Evolutionary conservation across 2,329 filamentous ascomycete species (phyloP).

Genomic region (Colletotrichum chrysophilum): DNA sequence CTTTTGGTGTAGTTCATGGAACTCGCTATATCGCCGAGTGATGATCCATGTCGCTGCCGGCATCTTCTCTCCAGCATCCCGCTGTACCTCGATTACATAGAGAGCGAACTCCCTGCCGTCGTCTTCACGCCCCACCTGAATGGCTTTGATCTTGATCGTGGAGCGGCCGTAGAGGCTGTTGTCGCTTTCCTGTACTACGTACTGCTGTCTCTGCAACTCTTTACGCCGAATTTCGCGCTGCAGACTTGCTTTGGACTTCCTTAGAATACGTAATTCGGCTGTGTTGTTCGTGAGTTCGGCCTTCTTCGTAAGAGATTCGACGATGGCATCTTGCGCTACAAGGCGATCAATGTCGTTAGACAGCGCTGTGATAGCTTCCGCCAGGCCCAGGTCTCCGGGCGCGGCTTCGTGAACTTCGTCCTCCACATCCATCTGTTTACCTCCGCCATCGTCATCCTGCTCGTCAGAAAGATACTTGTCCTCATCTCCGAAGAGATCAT

Average conservation of each 20-base stretch:
- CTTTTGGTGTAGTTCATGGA: slow-evolving; percentile 92
- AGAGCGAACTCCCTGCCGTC: slow-evolving; percentile 93
- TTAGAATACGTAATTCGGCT: slow-evolving; percentile 87
- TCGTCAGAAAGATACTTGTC: slow-evolving; percentile 87
- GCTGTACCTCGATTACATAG: slow-evolving; percentile 90
- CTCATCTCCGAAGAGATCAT: slow-evolving; percentile 92
- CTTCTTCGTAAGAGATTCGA: slow-evolving; percentile 90
- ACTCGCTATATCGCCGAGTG: slow-evolving; percentile 94
- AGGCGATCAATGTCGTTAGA: slow-evolving; percentile 91
- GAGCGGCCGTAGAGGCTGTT: slow-evolving; percentile 95
- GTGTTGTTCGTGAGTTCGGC: slow-evolving; percentile 97
- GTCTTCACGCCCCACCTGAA: slow-evolving; percentile 89
- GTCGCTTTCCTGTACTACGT: slow-evolving; percentile 96
- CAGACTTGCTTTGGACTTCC: slow-evolving; percentile 92
- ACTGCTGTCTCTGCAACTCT: slow-evolving; percentile 94
- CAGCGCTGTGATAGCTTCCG: slow-evolving; percentile 90
- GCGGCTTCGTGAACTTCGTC: slow-evolving; percentile 94
- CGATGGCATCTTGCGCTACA: slow-evolving; percentile 83
- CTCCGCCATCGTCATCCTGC: slow-evolving; percentile 72
- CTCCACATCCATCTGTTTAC: slow-evolving; percentile 62
- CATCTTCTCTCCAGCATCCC: slow-evolving; percentile 93
- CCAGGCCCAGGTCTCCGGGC: slow-evolving; percentile 89
- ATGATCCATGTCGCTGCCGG: slow-evolving; percentile 94
- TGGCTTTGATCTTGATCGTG: slow-evolving; percentile 86
- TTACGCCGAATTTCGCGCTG: slow-evolving; percentile 92